Percentiles rank a stretch among this genome's conserved stretches.
Evolutionary conservation across 2,329 filamentous ascomycete genomes (phyloP).

Genomic region (Trichoderma sp.): DNA sequence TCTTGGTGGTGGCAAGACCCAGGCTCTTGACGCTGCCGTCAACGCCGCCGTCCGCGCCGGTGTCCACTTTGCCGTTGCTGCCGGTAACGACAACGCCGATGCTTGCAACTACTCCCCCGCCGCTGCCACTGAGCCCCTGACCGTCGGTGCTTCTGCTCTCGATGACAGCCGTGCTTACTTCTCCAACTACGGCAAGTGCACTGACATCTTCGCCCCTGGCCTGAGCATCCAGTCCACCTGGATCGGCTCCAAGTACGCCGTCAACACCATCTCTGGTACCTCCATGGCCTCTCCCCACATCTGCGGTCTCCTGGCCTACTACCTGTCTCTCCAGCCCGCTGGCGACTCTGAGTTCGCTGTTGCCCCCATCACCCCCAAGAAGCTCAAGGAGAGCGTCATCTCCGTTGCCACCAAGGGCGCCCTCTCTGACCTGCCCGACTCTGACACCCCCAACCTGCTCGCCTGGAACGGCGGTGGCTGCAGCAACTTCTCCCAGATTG

Average conservation of each 20-base stretch:
- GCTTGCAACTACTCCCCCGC: conserved; percentile 99
- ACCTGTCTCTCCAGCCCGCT: conserved; percentile 91
- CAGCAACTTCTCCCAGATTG: conserved; percentile 85
- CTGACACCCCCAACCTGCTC: conserved; percentile 88
- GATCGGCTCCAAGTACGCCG: conserved; percentile 93
- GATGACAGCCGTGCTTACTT: conserved; percentile 98
- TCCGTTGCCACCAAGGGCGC: conserved; percentile 76
- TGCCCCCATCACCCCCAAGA: conserved; percentile 84
- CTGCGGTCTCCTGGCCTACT: conserved; percentile 94
- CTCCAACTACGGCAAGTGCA: conserved; percentile 99
- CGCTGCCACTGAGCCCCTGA: conserved; percentile 86
- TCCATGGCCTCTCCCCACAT: conserved; percentile 99
- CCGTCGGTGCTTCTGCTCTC: conserved; percentile 91
- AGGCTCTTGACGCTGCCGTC: conserved; percentile 85
- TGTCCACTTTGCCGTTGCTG: conserved; percentile 96
- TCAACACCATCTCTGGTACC: conserved; percentile 99
- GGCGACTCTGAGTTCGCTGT: conserved; percentile 90
- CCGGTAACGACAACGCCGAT: conserved; percentile 98
- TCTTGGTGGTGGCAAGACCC: conserved; percentile 95
- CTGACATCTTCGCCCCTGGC: conserved; percentile 97
- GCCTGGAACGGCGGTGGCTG: conserved; percentile 98
- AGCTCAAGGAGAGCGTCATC: conserved; percentile 90
- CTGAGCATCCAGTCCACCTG: conserved; percentile 97
- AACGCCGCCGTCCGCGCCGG: conserved; percentile 91
- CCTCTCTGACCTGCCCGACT: conserved; percentile 76